Conservation (phyloP, 148 eudicot genomes). For the Tetragonia tetragonoides region DNA sequence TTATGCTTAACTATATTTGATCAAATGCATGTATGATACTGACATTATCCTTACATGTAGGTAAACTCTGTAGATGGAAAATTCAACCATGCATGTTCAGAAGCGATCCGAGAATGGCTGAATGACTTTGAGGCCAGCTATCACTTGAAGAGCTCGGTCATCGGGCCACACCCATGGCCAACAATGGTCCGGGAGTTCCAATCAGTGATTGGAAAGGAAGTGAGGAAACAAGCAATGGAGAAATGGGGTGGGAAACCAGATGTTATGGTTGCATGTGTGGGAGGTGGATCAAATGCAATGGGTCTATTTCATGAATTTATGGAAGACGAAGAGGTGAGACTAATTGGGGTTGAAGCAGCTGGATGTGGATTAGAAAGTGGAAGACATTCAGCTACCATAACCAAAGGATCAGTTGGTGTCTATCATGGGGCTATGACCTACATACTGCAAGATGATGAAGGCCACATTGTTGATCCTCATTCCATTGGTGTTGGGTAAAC, state of each 20-base stretch:
- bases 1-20: too few species aligned
- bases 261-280: conserved; percentile 74
- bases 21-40: too few species aligned
- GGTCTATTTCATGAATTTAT: conserved; percentile 77
- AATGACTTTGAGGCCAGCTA: conserved; percentile 37
- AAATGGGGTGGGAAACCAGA: conserved; percentile 88
- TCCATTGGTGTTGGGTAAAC: conserved; percentile 71
- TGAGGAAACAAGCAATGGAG: conserved; percentile 69
- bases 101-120: conserved; percentile 46
- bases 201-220: conserved; percentile 78
- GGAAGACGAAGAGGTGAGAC: conserved; percentile 51
- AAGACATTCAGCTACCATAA: conserved; percentile 63
- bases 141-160: conserved; percentile 26
- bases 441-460: conserved; percentile 70
- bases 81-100: conserved; percentile 66
- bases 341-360: conserved; percentile 73
- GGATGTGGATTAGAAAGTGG: conserved; percentile 63
- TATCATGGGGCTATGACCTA: conserved; percentile 78
- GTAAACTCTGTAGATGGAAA: conserved; percentile 39
- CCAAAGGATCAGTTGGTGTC: conserved; percentile 65
- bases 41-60: conserved; percentile 3
- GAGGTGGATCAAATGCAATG: conserved; percentile 87
- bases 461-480: conserved; percentile 65
- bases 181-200: conserved; percentile 87
- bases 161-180: conserved; percentile 86